These are phyloP conservation scores for Aspergillus bridgeri DNA, from an alignment of 495 filamentous ascomycete genomes.

Conservation along the genomic window DNA sequence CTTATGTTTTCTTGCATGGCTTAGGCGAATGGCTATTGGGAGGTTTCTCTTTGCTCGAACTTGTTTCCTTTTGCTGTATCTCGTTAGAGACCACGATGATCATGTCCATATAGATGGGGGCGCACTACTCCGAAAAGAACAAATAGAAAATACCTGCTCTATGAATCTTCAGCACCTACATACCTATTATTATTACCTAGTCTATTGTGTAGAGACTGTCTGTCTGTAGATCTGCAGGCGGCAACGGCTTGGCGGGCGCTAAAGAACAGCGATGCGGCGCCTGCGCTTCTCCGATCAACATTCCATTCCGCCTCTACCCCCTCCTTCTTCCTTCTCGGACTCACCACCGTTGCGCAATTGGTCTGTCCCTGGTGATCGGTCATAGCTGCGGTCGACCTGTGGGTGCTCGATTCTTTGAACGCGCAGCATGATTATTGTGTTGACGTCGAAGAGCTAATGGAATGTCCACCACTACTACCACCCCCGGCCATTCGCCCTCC, in stretches of 20 bases:
- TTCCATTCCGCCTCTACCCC: neutral
- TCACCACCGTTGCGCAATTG: neutral
- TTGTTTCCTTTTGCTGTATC: constrained; percentile 24
- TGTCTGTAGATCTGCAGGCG: neutral
- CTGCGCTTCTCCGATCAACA: neutral
- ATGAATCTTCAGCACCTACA: too few species aligned
- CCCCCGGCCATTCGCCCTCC: constrained; percentile 38
- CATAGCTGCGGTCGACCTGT: constrained; percentile 2
- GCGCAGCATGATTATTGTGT: constrained; percentile 31
- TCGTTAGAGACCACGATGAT: constrained; percentile 21
- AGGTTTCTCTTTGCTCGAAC: constrained; percentile 14
- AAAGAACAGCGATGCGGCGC: neutral
- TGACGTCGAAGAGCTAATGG: constrained; percentile 31
- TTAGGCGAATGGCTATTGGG: constrained; percentile 35
- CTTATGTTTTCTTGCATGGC: constrained; percentile 34
- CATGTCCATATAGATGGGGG: constrained; percentile 24
- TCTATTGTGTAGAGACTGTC: too few species aligned
- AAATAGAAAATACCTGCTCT: neutral
- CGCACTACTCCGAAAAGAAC: neutral
- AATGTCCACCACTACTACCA: constrained; percentile 36
- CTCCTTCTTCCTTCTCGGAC: too few species aligned
- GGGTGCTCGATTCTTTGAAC: constrained; percentile 13
- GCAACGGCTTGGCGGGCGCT: neutral
- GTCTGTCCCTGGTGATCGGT: neutral
- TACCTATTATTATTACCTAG: too few species aligned